Evolutionary conservation across 2,329 filamentous ascomycete species (phyloP), one percentile per base, ranked within the genome.

Genomic region (Dactylellina drechsleri): DNA sequence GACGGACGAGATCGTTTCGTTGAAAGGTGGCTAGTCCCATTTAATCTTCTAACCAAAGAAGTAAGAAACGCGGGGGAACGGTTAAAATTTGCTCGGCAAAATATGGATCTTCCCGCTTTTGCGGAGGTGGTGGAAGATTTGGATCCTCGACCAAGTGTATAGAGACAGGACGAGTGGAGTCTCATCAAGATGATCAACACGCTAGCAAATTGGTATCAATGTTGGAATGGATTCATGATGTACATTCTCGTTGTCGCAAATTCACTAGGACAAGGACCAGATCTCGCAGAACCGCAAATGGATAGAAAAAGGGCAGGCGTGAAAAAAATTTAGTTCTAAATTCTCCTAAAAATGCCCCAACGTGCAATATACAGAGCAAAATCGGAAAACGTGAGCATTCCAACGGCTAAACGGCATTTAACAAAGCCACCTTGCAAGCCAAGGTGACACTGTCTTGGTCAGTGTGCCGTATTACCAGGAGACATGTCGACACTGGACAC

Each of bases 191-290:
- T 58, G 40, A 40, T 58, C 31, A 58, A 45, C 23, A 58, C 40
- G 31, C 16, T 45, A 18, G 54, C 36, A 28, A 58, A 58, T 45
- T 58, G 40, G 54, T 43, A 26, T 26, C 15, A n/a, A 16, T 58
- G 54, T 18, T 58, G 54, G 54, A 8, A 43, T 7, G 3, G n/a
- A 15, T 8, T 5, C 15, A n/a, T 45, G 3, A 18, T 47, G 43
- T 6, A 16, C 26, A 41, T 41, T 2, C 23, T 56, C 18, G 26
- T 45, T 31, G 28, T n/a, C 8, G 20, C 7, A n/a, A 54, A 36
- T 54, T 20, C 49, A 26, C 12, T 58, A 18, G 54, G 26, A 26
- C 7, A 58, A 45, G 54, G 31, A 18, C 54, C 54, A 41, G 54
- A 58, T 45, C 54, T 40, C 10, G 45, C 40, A 10, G 40, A 23